Base-by-base conservation (phyloP, 495 filamentous ascomycete genomes). In the Collariella sp. region DNA sequence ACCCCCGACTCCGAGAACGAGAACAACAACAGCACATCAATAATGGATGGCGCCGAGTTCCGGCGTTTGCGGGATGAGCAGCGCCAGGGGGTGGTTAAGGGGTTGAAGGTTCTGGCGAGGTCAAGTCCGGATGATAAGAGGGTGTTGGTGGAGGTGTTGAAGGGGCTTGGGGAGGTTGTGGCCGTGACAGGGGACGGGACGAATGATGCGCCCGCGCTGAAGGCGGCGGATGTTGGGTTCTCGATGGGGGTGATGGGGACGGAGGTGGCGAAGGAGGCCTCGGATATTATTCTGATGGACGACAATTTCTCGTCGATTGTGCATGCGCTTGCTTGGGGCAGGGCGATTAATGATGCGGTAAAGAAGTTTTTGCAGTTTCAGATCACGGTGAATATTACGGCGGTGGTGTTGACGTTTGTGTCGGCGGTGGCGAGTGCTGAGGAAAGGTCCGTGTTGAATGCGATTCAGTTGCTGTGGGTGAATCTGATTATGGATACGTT, bases 401-500 rank as follows among this genome's bases (percentile, higher is more conserved):
- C 88, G 31, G 87, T 91, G 29, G 59, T 82, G 7, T 72, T 91
- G 45, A 89, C 88, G 12, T 90, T 93, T 57, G 77, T 91, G 39
- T 83, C 88, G 0, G 84, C 87, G 18, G 82, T 91, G 20, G 79
- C 83, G 16, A 87, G 79, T 58, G 63, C 61, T 12, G 70, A 81
- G n/a, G 81, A 83, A 61, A 67, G 76, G 33, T 86, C 86, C 50
- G 87, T 91, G 40, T 72, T 93, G 35, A 89, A 76, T 20, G 86
- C 87, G 9, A 86, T 93, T 23, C 88, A 93, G 70, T 75, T 93
- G 29, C 78, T 93, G 15, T 91, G 88, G 88, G 84, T 93, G 59
- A 93, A 93, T 59, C 72, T 93, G 52, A 90, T 91, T 63, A 93
- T 93, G 88, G 88, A 93, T 57, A 91, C 88, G 0, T 86, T 93